Base-by-base conservation (phyloP, 176 grass and related monocot species). In the Aegilops longissima region DNA sequence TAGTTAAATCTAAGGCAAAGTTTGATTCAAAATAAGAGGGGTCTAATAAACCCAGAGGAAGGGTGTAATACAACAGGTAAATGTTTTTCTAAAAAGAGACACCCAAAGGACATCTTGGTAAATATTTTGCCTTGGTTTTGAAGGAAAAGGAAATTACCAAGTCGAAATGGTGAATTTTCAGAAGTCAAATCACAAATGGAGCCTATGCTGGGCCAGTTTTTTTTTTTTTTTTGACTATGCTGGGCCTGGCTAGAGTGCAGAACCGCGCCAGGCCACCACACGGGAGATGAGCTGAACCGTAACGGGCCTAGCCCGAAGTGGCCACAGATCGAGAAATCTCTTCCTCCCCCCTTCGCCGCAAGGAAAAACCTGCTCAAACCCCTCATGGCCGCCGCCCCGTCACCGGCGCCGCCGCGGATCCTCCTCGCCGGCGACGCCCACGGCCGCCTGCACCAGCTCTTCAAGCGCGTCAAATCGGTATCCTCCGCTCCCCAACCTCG, bases 401-500 rank as follows among this genome's bases (percentile, higher is more conserved):
- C 86, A 5, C 66, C 90, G 49, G 51, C 84, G 70, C 82, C 88
- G 33, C 96, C 88, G 35, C 86, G 93, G 61, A 90, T 98, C 91
- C 93, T 98, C 80, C 92, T 98, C 70, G 82, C 89, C 71, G 93
- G 96, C n/a, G 93, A 96, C 18, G 86, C 90, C 21, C n/a, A 78
- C 81, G 93, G 96, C 25, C 85, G 86, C 38, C 92, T 98, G 10
- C 84, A 91, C 38, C 92, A 92, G 74, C 96, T 98, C 84, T 98
- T 98, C 90, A 98, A 92, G 76, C 92, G 96, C 40, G 93, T 98
- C 33, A 87, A 81, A 34, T 94, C 90, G 65, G 96, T 98, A 36
- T 3, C 21, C 39, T 3, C 20, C 84, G 12, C 13, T 14, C 16
- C 18, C 14, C 6, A 6, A 4, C 49, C 65, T 70, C 8, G 4